Evolutionary conservation across 2,329 filamentous ascomycete genomes (phyloP), one percentile per base, ranked within the genome.

Genomic region (Huntiella moniliformis): DNA sequence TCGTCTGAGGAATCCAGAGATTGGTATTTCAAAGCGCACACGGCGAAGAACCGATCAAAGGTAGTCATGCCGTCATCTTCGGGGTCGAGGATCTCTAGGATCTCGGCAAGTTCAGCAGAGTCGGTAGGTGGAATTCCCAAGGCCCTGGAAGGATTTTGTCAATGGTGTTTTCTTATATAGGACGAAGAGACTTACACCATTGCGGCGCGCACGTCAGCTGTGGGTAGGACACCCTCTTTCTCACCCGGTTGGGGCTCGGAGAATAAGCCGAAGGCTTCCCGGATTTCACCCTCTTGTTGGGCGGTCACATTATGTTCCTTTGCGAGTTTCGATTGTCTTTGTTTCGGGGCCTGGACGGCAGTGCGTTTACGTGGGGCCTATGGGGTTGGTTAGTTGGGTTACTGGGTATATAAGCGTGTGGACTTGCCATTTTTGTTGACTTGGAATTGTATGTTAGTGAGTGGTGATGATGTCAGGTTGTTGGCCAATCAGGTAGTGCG

Each of bases 241-340:
- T 87, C 79, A 44, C 79, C 74, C 15, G 77, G 70, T 60, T 74
- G 74, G 33, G 78, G 74, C 53, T 80, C 71, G 1, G 77, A 67
- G 60, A 96, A 98, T 5, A 96, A 71, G 16, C 73, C 69, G 61
- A 91, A 96, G 11, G 87, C 87, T 61, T 95, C 87, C 56, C 76
- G 78, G 57, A 98, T 94, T 63, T 95, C 86, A 54, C 73, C 71
- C 63, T 96, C 88, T 63, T 95, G 81, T 52, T 80, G 75, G 36
- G 78, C 80, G 11, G 76, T 79, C 57, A 96, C 76, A 60, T 86
- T 79, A 70, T 95, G 78, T 58, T 94, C 85, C 63, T 87, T 88
- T 28, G 88, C 88, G 55, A 95, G 82, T 61, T 86, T 92, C 49
- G 87, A 93, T 56, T 76, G 77, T 51, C 82, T 80, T 46, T 67